phyloP scores from a whole-genome alignment of 2,329 filamentous ascomycete genomes.

The Penicillium sp. region DNA sequence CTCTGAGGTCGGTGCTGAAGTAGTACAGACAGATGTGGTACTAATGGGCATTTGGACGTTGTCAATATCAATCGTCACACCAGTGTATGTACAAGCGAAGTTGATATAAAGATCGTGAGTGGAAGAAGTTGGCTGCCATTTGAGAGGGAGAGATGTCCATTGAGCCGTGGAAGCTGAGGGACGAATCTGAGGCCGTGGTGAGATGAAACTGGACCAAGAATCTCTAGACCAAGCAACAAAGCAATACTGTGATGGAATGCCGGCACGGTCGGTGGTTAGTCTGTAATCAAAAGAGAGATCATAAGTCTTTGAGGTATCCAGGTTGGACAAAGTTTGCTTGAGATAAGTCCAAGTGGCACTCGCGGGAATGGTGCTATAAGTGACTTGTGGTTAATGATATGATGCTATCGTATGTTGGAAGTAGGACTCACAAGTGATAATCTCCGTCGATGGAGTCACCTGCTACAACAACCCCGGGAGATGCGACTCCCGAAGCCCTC shows the following conservation, averaged over 20 bases:
- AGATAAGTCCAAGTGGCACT: neutral
- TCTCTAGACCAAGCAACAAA: neutral
- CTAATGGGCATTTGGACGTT: neutral
- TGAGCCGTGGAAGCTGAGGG: neutral
- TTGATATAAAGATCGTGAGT: neutral
- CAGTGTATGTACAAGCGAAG: neutral
- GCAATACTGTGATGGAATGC: neutral
- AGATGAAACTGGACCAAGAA: neutral
- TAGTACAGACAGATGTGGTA: neutral
- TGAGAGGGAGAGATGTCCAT: neutral
- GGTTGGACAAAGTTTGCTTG: neutral
- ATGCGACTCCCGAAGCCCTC: neutral
- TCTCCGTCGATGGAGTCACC: neutral
- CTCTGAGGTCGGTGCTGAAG: neutral
- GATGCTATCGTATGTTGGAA: neutral
- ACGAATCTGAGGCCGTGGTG: neutral
- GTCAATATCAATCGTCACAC: neutral
- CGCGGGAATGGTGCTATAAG: neutral
- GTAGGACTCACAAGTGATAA: neutral
- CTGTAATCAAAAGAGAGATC: neutral
- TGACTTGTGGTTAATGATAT: neutral
- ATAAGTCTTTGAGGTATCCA: neutral
- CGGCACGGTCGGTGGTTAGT: neutral
- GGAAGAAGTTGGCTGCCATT: neutral
- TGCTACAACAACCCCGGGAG: neutral